Percentiles rank a stretch among this genome's conserved stretches.
Conservation (phyloP, 73 alveolate species). For the Durusdinium trenchii region DNA sequence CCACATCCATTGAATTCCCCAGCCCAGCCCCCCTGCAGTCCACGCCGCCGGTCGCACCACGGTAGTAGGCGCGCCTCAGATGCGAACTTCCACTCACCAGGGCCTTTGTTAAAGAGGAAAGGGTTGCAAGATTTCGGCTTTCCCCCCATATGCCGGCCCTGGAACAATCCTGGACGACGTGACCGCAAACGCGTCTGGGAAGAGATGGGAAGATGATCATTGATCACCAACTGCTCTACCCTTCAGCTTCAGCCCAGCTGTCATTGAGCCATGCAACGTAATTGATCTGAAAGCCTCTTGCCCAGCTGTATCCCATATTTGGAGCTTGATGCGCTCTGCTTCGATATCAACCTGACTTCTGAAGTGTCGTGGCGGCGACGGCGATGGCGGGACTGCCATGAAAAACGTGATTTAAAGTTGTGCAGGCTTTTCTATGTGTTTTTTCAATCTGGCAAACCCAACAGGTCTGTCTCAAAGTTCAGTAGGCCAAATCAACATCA, state of each 20-base stretch:
- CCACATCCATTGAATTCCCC: background rate
- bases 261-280: conserved; percentile 96
- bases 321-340: conserved; percentile 96
- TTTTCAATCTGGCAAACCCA: too few relatives aligned
- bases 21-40: background rate
- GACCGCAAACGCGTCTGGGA: background rate
- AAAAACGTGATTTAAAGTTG: background rate
- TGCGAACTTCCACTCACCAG: background rate
- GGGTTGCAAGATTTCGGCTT: background rate
- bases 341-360: conserved; percentile 50
- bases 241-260: background rate
- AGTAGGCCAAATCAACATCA: too few relatives aligned
- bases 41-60: conserved; percentile 75
- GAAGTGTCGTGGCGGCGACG: background rate
- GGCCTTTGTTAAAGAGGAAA: background rate
- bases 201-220: background rate
- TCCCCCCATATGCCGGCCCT: background rate
- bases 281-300: conserved; percentile 97
- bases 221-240: background rate
- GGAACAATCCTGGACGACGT: background rate
- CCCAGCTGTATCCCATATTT: conserved; percentile 99
- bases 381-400: background rate
- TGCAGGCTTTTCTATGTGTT: too few relatives aligned
- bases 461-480: too few relatives aligned
- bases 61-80: conserved; percentile 85